Evolutionary conservation across 23 red algal species (phyloP).

Genomic region (Cyanidium caldarium): DNA sequence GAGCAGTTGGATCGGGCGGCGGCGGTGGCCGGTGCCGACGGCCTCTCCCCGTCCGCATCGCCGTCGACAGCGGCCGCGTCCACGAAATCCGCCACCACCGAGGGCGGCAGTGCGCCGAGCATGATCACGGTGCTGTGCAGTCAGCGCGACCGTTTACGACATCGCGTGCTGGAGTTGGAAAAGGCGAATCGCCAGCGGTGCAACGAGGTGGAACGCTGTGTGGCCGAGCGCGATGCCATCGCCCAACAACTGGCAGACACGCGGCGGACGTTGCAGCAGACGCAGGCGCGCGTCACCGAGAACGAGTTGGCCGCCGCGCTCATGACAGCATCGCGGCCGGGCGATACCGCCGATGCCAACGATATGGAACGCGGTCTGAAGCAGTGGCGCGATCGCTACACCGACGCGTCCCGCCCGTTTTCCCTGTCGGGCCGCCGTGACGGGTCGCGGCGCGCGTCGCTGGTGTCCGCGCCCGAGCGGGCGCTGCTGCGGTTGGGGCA

Average conservation of each 20-base stretch:
- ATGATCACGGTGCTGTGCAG: conserved; percentile 56
- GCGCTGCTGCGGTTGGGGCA: conserved; percentile 39
- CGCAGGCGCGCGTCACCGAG: too few species aligned
- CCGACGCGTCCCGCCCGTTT: conserved; percentile 51
- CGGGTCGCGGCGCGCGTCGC: conserved; percentile 34
- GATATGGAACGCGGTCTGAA: conserved; percentile 19
- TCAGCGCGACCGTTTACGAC: conserved; percentile 54
- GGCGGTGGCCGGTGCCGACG: neutral
- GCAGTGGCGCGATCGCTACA: conserved; percentile 42
- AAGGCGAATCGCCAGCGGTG: conserved; percentile 38
- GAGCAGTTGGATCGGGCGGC: neutral
- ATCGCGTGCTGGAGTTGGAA: conserved; percentile 45
- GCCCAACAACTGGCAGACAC: neutral
- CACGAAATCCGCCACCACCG: neutral
- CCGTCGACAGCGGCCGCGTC: neutral
- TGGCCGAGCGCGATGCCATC: conserved; percentile 14
- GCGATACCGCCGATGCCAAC: conserved; percentile 7
- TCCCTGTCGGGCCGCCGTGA: conserved; percentile 49
- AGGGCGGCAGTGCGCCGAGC: conserved; percentile 14
- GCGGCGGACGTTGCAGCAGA: too few species aligned
- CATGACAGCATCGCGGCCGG: too few species aligned
- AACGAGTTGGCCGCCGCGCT: too few species aligned
- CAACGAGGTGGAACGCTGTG: conserved; percentile 33
- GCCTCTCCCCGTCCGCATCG: neutral
- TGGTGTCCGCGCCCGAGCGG: conserved; percentile 46